phyloP scores from a whole-genome alignment of 257 asterid species.

The Solanum lycopersicoides region DNA sequence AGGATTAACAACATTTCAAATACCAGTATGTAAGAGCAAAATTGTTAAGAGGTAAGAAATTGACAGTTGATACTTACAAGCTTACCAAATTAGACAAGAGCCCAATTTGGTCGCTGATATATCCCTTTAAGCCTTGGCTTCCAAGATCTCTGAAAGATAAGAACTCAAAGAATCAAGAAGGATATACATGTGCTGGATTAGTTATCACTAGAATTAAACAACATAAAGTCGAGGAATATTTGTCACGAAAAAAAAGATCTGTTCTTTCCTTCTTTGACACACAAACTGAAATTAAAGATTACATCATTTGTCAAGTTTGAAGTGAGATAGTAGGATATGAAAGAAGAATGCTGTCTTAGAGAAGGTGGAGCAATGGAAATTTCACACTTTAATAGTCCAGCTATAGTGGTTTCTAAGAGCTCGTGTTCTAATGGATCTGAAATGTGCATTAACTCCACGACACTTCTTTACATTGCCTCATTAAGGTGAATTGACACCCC shows the following conservation, averaged over 20 bases:
- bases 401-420: not conserved
- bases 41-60: not conserved
- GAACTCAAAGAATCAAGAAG: not conserved
- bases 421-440: not conserved
- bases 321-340: not conserved
- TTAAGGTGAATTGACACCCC: not conserved
- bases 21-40: not conserved
- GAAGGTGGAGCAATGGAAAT: not conserved
- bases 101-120: conserved; percentile 59
- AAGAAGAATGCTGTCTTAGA: not conserved
- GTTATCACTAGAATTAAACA: not conserved
- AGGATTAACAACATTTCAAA: not conserved
- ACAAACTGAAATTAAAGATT: not conserved
- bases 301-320: not conserved
- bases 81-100: conserved; percentile 80
- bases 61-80: conserved; percentile 64
- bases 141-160: conserved; percentile 73
- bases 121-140: conserved; percentile 88
- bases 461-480: not conserved
- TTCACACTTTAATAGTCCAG: not conserved
- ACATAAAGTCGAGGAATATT: not conserved
- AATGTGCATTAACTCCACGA: not conserved
- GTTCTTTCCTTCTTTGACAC: not conserved
- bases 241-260: not conserved
- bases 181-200: not conserved